Conservation (phyloP, 495 filamentous ascomycete genomes). For the Penicillium cataractarum region DNA sequence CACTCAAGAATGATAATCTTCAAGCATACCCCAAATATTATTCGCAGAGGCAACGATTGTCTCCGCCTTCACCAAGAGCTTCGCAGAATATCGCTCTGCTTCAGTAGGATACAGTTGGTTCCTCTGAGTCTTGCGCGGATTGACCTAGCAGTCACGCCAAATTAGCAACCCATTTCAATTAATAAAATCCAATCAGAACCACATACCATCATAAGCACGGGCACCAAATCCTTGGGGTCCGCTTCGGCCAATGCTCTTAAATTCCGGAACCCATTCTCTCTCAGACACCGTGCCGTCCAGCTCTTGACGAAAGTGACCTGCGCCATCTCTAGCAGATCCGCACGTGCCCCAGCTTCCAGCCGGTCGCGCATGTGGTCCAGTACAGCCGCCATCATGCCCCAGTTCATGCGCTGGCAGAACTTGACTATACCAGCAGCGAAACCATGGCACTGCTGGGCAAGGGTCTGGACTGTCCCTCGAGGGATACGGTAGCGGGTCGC, state of each 20-base stretch:
- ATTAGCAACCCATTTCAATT: not conserved
- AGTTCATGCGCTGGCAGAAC: slow-evolving; percentile 75
- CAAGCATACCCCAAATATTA: slow-evolving; percentile 65
- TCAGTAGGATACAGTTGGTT: slow-evolving; percentile 59
- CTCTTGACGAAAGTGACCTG: slow-evolving; percentile 80
- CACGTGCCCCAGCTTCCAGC: slow-evolving; percentile 71
- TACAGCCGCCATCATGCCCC: slow-evolving; percentile 73
- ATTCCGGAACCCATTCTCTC: slow-evolving; percentile 76
- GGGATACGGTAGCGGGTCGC: slow-evolving; percentile 70
- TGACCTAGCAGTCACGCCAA: slow-evolving; percentile 25
- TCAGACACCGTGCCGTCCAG: slow-evolving; percentile 73
- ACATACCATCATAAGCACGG: slow-evolving; percentile 67
- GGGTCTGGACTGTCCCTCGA: slow-evolving; percentile 70
- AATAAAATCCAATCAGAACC: not conserved
- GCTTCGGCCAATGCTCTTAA: slow-evolving; percentile 70
- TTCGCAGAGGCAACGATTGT: slow-evolving; percentile 72
- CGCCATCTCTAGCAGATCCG: slow-evolving; percentile 72
- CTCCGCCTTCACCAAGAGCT: slow-evolving; percentile 67
- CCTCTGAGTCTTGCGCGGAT: slow-evolving; percentile 60
- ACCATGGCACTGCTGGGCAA: slow-evolving; percentile 76
- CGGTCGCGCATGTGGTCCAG: slow-evolving; percentile 79
- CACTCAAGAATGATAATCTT: not conserved
- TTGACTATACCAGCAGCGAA: slow-evolving; percentile 78
- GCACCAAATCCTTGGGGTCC: slow-evolving; percentile 66
- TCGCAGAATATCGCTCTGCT: slow-evolving; percentile 64